Evolutionary conservation across 352 stramenopile genomes (phyloP), one percentile per base, ranked within the genome.

Genomic region (Phytophthora capsici): DNA sequence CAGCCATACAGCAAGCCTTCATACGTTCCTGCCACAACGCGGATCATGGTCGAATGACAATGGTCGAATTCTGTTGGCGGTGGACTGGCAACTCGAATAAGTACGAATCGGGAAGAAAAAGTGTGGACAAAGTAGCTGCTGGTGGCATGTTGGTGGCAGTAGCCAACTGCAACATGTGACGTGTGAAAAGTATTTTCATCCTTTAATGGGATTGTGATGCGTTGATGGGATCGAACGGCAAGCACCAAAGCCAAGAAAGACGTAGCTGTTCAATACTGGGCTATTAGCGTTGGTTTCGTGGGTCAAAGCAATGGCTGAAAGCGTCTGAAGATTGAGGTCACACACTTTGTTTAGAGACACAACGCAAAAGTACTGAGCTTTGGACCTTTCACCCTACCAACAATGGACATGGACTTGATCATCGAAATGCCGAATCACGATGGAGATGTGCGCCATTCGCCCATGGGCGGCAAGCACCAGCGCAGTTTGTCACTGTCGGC

Each of bases 1-100:
- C 88, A 96, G 17, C 88, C 88, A 63, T 95, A 95, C 23, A 96
- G 74, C 41, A 94, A 79, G 52, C 88, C 88, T 67, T 94, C 86
- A 59, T 96, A 96, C 60, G 88, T 95, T 58, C 88, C 88, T 17
- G 79, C 85, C 17, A 94, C 84, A 36, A 96, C 83, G 63, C 86
- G 88, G 45, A 95, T 84, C 77, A 87, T 91, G 19, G 10, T 56
- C 20, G 41, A 41, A 17, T 41, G 34, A 41, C 34, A 9, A n/a
- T 63, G 25, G 22, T n/a, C 43, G 37, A 56, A 62, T 50, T 53
- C 77, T 69, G 70, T 54, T 83, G 76, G 75, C 56, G 51, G 61
- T 57, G 49, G 43, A 63, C 46, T 54, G 14, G 20, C 8, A 52
- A 6, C 16, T 38, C 23, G 5, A 1, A 14, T 77, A 80, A 75